Base-by-base conservation (phyloP, 2,329 filamentous ascomycete species). In the Coniosporium tulheliwenetii region DNA sequence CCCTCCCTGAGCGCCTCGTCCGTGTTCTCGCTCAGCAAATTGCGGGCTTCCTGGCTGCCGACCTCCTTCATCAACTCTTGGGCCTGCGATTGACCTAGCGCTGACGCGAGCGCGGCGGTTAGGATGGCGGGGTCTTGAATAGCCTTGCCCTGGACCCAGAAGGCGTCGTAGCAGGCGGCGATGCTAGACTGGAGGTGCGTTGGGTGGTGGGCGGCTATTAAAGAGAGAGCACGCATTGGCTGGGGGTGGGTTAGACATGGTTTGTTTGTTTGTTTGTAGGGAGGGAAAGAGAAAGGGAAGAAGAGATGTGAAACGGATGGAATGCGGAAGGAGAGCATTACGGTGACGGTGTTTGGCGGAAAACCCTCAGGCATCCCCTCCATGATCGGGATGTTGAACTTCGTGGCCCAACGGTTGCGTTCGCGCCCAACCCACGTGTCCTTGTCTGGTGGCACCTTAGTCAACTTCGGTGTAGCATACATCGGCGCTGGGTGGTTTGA, bases 351-450 rank as follows among this genome's bases (percentile, higher is more conserved):
- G 35, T 64, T 55, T 19, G 65, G 60, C 0, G 74, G 74, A 48
- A 77, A 78, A 0, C 64, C 64, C 1, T 64, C 55, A 1, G 73
- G 73, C 5, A 55, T 45, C 0, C 46, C 41, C 1, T 59, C 48
- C 0, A 55, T 49, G 39, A 77, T 69, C 10, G 75, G 74, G 36
- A 79, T 61, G 31, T 65, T 59, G 58, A 77, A 73, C 43, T 60
- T 56, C 8, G 57, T 56, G 1, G 71, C 59, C 70, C 70, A 76
- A 43, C 74, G 70, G 14, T 55, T 36, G 12, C 75, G 70, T 48
- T 79, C 72, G 10, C 43, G 41, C 31, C 62, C 53, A 43, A 75
- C 71, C 67, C 69, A 79, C 55, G 65, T 62, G 50, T 66, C 67
- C 56, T 79, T 79, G 58, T 79, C 73, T 75, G 45, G 5, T 12